phyloP scores from a whole-genome alignment of 257 asterid genomes.

The Thymus quinquecostatus region DNA sequence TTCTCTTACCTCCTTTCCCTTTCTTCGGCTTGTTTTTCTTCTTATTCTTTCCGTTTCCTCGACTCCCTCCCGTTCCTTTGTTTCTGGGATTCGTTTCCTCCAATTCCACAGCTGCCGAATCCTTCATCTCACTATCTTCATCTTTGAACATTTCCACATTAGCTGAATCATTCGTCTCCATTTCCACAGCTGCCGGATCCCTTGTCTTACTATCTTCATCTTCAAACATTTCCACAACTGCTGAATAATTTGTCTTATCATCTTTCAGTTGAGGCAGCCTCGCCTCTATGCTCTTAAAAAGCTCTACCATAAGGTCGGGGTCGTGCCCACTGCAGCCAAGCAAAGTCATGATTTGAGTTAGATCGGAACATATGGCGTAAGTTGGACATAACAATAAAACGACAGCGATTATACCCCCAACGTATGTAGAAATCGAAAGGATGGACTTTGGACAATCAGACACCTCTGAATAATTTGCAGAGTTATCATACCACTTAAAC shows the following conservation, averaged over 20 bases:
- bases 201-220: too few species aligned
- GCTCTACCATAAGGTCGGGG: not conserved
- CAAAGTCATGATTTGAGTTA: not conserved
- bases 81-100: slow-evolving; percentile 8
- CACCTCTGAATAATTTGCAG: too few species aligned
- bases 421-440: too few species aligned
- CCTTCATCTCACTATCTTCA: not conserved
- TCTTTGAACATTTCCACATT: not conserved
- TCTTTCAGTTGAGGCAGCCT: slow-evolving; percentile 30
- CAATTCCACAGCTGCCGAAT: not conserved
- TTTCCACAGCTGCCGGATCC: too few species aligned
- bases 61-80: slow-evolving; percentile 26
- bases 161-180: too few species aligned
- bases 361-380: not conserved
- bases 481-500: too few species aligned
- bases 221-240: too few species aligned
- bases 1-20: slow-evolving; percentile 31
- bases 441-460: too few species aligned
- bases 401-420: too few species aligned
- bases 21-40: not conserved
- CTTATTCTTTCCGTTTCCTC: not conserved
- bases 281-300: slow-evolving; percentile 30
- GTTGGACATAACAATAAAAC: not conserved
- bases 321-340: slow-evolving; percentile 29
- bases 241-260: too few species aligned